Evolutionary conservation across 1,284 basidiomycete genomes (phyloP).

Genomic region (Leccinum fuscescens): DNA sequence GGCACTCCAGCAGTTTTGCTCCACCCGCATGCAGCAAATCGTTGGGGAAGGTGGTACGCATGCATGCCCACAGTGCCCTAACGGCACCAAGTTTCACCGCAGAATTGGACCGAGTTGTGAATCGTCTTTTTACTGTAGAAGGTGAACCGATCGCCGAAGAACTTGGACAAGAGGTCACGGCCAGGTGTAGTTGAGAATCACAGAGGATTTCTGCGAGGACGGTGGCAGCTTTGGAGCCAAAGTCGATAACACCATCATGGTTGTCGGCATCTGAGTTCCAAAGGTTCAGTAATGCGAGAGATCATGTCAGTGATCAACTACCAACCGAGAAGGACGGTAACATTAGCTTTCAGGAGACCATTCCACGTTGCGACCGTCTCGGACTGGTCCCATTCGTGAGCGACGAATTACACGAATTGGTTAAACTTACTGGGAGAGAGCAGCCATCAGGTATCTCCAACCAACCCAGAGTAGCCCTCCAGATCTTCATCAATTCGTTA

Average conservation of each 20-base stretch:
- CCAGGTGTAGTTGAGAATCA: slow-evolving; percentile 51
- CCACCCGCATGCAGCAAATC: slow-evolving; percentile 42
- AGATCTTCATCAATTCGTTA: slow-evolving; percentile 50
- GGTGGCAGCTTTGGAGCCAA: slow-evolving; percentile 42
- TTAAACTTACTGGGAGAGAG: slow-evolving; percentile 42
- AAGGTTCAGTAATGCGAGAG: slow-evolving; percentile 11
- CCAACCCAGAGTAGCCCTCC: slow-evolving; percentile 49
- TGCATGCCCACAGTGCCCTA: slow-evolving; percentile 52
- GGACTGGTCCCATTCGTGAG: slow-evolving; percentile 23
- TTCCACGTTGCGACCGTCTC: slow-evolving; percentile 44
- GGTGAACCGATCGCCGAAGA: slow-evolving; percentile 13
- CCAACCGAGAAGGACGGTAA: slow-evolving; percentile 31
- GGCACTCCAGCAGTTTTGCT: slow-evolving; percentile 44
- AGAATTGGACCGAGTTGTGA: slow-evolving; percentile 35
- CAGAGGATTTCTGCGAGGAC: slow-evolving; percentile 52
- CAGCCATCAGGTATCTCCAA: slow-evolving; percentile 41
- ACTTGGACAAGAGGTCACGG: slow-evolving; percentile 24
- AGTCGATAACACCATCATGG: slow-evolving; percentile 34
- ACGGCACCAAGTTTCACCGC: slow-evolving; percentile 52
- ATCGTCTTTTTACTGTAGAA: background rate
- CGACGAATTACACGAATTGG: slow-evolving; percentile 7
- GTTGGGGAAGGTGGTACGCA: slow-evolving; percentile 43
- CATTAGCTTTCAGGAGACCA: slow-evolving; percentile 40
- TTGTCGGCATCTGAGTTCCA: slow-evolving; percentile 31
- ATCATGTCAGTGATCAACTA: slow-evolving; percentile 21